A percentile compares a stretch with the other conserved stretches of the same genome.
Evolutionary conservation across 257 asterid genomes (phyloP).

Genomic region (Thymus quinquecostatus): DNA sequence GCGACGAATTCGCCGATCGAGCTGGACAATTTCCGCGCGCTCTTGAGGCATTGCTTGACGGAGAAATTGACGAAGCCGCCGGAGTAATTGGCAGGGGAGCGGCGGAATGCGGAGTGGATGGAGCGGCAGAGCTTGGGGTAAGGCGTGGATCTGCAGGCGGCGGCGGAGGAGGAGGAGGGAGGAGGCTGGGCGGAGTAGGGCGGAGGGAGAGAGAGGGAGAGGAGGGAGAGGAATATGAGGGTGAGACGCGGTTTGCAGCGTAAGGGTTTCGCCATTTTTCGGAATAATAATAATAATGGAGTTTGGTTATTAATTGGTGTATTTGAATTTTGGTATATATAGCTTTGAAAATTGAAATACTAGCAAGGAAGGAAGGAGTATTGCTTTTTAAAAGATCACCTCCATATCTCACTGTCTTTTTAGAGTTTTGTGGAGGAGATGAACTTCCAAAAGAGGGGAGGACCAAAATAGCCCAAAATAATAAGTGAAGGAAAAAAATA

Average conservation of each 20-base stretch:
- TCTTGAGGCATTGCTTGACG: slow-evolving; percentile 38
- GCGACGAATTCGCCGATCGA: slow-evolving; percentile 32
- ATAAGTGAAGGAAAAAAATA: too few species aligned
- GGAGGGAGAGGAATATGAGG: slow-evolving; percentile 20
- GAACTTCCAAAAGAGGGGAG: too few species aligned
- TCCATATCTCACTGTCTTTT: background rate
- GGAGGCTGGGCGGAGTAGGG: slow-evolving; percentile 19
- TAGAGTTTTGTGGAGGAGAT: background rate
- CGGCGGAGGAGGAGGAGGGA: slow-evolving; percentile 19
- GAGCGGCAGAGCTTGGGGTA: slow-evolving; percentile 46
- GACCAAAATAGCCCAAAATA: too few species aligned
- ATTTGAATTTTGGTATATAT: too few species aligned
- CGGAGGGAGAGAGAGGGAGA: slow-evolving; percentile 23
- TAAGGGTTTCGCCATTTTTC: slow-evolving; percentile 23
- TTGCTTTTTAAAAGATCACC: background rate
- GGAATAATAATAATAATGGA: background rate
- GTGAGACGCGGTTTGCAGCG: background rate
- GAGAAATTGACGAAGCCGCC: slow-evolving; percentile 38
- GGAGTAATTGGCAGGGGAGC: slow-evolving; percentile 31
- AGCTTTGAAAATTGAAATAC: background rate
- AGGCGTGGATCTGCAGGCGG: slow-evolving; percentile 45
- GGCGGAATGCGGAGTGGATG: slow-evolving; percentile 38
- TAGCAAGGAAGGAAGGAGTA: too few species aligned
- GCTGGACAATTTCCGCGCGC: slow-evolving; percentile 29
- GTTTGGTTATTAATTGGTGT: background rate